Percentiles rank a stretch among this genome's conserved stretches.
Evolutionary conservation across 2,329 filamentous ascomycete species (phyloP).

Genomic region (Coniosporium tulheliwenetii): DNA sequence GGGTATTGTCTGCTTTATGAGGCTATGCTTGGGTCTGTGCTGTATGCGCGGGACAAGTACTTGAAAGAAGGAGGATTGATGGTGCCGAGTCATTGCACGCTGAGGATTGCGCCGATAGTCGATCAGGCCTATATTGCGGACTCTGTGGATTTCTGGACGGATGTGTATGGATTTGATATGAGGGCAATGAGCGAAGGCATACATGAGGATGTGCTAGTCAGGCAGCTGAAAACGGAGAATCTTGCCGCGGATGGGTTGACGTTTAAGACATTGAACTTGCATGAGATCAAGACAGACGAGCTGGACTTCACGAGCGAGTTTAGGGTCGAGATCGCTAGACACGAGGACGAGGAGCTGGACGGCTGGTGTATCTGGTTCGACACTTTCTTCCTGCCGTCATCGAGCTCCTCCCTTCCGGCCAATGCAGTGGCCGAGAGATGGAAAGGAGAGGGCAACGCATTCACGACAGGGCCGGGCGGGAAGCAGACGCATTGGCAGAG

Average conservation of each 20-base stretch:
- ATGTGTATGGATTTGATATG: constrained; percentile 94
- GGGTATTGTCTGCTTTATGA: constrained; percentile 88
- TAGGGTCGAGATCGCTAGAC: constrained; percentile 41
- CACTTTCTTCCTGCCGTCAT: constrained; percentile 65
- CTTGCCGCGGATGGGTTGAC: constrained; percentile 37
- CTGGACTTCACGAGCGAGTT: constrained; percentile 61
- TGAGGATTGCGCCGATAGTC: constrained; percentile 67
- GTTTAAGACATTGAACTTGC: constrained; percentile 64
- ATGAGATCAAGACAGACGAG: constrained; percentile 55
- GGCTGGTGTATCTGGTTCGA: constrained; percentile 91
- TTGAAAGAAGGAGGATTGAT: constrained; percentile 66
- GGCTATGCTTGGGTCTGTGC: constrained; percentile 86
- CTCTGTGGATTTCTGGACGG: constrained; percentile 71
- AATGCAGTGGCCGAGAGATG: constrained; percentile 47
- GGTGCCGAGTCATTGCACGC: constrained; percentile 70
- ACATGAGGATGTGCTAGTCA: constrained; percentile 47
- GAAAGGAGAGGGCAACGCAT: constrained; percentile 51
- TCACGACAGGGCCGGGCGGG: constrained; percentile 69
- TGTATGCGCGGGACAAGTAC: constrained; percentile 78
- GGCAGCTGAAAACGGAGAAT: constrained; percentile 22
- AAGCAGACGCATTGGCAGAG: constrained; percentile 85
- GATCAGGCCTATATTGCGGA: constrained; percentile 66
- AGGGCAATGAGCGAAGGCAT: constrained; percentile 73
- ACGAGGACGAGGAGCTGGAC: constrained; percentile 52
- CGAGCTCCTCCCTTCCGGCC: constrained; percentile 30